phyloP scores from a whole-genome alignment of 495 filamentous ascomycete species.

The Clohesyomyces aquaticus region DNA sequence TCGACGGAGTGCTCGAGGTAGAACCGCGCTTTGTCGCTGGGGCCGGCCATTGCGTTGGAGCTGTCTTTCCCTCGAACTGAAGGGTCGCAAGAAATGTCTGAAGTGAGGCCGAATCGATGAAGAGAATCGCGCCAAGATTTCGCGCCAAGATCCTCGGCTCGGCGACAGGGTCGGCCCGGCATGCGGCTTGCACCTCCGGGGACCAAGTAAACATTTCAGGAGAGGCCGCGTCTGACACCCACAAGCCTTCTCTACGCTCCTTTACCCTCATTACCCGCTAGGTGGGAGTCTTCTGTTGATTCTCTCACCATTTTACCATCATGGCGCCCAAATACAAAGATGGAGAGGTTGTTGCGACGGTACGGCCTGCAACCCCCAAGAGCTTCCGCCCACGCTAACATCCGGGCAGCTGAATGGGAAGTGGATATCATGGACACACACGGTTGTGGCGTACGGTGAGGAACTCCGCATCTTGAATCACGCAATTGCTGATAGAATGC shows the following conservation, averaged over 20 bases:
- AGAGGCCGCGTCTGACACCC: conserved; percentile 14
- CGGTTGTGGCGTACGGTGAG: conserved; percentile 74
- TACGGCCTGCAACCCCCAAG: conserved; percentile 54
- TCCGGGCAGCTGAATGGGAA: conserved; percentile 72
- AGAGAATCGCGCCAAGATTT: conserved; percentile 6
- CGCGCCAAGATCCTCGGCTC: conserved; percentile 29
- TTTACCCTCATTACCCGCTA: conserved; percentile 47
- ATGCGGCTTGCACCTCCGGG: background rate
- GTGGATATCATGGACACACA: conserved; percentile 92
- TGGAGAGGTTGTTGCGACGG: conserved; percentile 77
- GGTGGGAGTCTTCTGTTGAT: conserved; percentile 10
- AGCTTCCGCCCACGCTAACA: conserved; percentile 34
- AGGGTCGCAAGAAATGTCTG: background rate
- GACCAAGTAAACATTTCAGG: conserved; percentile 26
- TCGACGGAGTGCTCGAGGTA: conserved; percentile 89
- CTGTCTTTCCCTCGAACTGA: background rate
- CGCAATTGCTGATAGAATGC: conserved; percentile 9
- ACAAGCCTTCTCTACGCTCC: conserved; percentile 18
- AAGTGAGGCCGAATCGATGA: background rate
- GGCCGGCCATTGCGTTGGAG: conserved; percentile 68
- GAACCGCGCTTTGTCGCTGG: conserved; percentile 92
- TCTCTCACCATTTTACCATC: conserved; percentile 44
- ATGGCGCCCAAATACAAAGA: conserved; percentile 90
- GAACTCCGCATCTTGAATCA: background rate
- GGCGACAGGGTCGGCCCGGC: background rate